Evolutionary conservation across 176 grass and related monocot species (phyloP), one percentile per base, ranked within the genome.

Genomic region (Microstegium vimineum): DNA sequence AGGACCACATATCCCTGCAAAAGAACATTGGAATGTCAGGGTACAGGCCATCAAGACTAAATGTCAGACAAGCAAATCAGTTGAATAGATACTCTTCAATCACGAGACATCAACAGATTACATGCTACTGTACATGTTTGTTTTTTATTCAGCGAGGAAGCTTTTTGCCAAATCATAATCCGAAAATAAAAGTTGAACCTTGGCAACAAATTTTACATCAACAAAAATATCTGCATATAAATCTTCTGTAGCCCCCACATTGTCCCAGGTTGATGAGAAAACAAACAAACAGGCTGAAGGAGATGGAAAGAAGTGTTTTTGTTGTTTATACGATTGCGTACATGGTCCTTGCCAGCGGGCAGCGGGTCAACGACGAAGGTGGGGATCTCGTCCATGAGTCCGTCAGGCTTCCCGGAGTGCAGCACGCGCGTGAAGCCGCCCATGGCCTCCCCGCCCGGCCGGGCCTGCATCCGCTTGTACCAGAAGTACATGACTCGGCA

Each of bases 1-100:
- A 99, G 82, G 54, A 99, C 93, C 59, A 99, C 56, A 61, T 99
- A 99, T 31, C 96, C 96, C 96, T 99, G 83, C 60, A 90, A 40
- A 64, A 74, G 43, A 86, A 81, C 5, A 66, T 47, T 5, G 69
- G 11, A 73, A 46, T 47, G 25, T 73, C 71, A 83, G 35, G 8
- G 60, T 20, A 66, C 5, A 74, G 54, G 5, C 54, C 3, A 66
- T 66, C 18, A 16, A 33, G 61, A 74, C 16, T 8, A 76, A 76
- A 27, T 25, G 37, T 73, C 56, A 78, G 18, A 40, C 51, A 36
- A 37, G 61, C 46, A 23, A 69, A 60, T 27, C 20, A 71, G 51
- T 43, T 33, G 11, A 52, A 51, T 8, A n/a, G 32, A 33, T 56
- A 35, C 46, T 81, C 46, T 81, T 57, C 13, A 69, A 33, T 64